These are phyloP conservation scores for Alternaria postmessia DNA, from an alignment of 2,329 filamentous ascomycete species.

Conservation along the genomic window DNA sequence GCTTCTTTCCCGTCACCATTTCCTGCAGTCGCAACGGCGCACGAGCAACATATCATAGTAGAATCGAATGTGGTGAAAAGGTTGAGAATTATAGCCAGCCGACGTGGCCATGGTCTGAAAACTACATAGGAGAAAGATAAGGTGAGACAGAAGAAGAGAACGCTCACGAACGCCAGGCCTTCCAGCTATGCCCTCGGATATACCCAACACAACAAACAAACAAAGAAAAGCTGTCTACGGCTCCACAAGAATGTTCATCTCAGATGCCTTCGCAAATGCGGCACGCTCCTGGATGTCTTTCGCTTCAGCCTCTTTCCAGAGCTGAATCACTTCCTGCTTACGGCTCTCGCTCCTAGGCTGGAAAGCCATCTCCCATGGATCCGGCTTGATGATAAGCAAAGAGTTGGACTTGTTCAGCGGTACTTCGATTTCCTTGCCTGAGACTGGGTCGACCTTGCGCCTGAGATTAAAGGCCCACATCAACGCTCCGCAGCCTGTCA, in stretches of 20 bases:
- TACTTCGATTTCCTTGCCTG: conserved; percentile 54
- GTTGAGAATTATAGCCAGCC: neutral
- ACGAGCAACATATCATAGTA: neutral
- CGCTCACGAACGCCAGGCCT: conserved; percentile 11
- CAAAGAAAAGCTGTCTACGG: conserved; percentile 1
- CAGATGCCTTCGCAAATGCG: conserved; percentile 43
- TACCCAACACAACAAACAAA: conserved; percentile 2
- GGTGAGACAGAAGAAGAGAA: neutral
- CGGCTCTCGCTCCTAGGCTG: conserved; percentile 58
- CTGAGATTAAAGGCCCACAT: conserved; percentile 59
- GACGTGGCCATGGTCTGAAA: neutral
- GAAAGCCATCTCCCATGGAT: conserved; percentile 64
- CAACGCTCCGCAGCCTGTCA: conserved; percentile 61
- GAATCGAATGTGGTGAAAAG: neutral
- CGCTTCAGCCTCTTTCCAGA: conserved; percentile 49
- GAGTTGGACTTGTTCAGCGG: conserved; percentile 62
- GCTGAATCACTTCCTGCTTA: conserved; percentile 38
- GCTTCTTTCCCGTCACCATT: neutral
- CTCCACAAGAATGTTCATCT: conserved; percentile 22
- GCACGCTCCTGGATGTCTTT: conserved; percentile 48
- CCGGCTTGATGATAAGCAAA: conserved; percentile 65
- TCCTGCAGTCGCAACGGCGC: neutral
- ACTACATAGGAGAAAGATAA: neutral
- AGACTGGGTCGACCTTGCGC: conserved; percentile 56
- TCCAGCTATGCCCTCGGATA: conserved; percentile 1